Evolutionary conservation across 1,284 basidiomycete genomes (phyloP), one percentile per base, ranked within the genome.

Genomic region (Takashimella tepidaria): DNA sequence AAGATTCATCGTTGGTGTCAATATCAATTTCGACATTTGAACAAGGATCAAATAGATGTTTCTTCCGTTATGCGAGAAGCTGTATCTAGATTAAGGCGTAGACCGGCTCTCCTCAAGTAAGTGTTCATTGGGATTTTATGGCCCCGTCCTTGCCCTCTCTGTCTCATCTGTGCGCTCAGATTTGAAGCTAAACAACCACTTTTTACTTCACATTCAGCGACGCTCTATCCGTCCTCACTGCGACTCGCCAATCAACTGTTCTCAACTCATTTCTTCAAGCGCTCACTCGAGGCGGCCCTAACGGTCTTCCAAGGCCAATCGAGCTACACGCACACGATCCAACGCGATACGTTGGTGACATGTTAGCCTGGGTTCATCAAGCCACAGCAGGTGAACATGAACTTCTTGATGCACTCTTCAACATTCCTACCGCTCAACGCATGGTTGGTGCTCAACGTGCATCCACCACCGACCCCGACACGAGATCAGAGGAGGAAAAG

Each of bases 341-440:
- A 0, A 81, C 92, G 58, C 85, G 95, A 23, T 98, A 98, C 70
- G 86, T 96, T 13, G 93, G 95, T 19, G 95, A 98, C 72, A 98
- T 98, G 90, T 83, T 98, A 3, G 95, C 93, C 0, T 98, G 95
- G 96, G 86, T 98, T 1, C 95, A 98, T 75, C 96, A 98, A 62
- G 83, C 88, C 0, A 92, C 96, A 55, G 95, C 95, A 0, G 87
- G 86, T 3, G 95, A 98, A 73, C 86, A 87, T 48, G 96, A 98
- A 75, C 91, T 92, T 66, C 79, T 97, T 20, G 91, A 95, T 66
- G 79, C 83, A 25, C 74, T 96, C 37, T 95, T 96, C 62, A 85
- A 83, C 6, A 69, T 90, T 49, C 82, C 80, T 51, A 84, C 84
- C 41, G 69, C 80, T 3, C 77, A 86, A 47, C 87, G 92, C 84